A percentile compares a stretch with the other conserved stretches of the same genome.
Conservation (phyloP, 1,284 basidiomycete genomes). For the Puccinia triticina region DNA sequence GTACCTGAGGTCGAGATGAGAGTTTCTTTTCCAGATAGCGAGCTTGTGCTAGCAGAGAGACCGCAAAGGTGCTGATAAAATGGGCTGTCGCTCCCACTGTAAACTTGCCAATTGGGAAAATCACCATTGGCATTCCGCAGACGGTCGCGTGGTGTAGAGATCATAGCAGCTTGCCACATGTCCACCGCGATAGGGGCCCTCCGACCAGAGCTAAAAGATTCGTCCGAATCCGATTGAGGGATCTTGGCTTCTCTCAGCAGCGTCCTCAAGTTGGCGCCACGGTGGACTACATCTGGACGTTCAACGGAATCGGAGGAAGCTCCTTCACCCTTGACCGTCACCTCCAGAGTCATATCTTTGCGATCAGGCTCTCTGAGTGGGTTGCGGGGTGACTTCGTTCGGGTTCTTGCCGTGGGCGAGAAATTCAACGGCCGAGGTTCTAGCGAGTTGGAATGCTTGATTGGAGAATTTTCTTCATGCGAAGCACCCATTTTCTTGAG, state of each 20-base stretch:
- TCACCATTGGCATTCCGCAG: neutral
- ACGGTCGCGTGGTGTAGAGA: conserved; percentile 42
- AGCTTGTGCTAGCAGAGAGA: conserved; percentile 19
- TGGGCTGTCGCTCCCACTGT: conserved; percentile 17
- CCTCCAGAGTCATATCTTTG: neutral
- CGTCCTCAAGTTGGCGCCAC: conserved; percentile 29
- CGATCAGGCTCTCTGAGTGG: neutral
- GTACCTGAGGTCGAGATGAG: neutral
- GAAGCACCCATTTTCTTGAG: neutral
- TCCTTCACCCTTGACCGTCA: neutral
- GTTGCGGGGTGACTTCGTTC: conserved; percentile 2
- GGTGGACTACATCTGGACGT: neutral
- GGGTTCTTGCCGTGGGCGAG: neutral
- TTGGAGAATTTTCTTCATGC: neutral
- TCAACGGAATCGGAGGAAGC: neutral
- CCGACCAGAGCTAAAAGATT: conserved; percentile 11
- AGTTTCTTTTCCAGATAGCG: conserved; percentile 23
- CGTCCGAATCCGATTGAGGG: conserved; percentile 14
- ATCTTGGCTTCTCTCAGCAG: conserved; percentile 43
- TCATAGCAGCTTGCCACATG: conserved; percentile 40
- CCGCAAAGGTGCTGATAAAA: conserved; percentile 34
- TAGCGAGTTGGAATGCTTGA: neutral
- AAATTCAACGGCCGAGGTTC: neutral
- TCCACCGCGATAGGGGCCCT: conserved; percentile 18
- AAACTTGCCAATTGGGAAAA: conserved; percentile 30